Percentiles rank a stretch among this genome's conserved stretches.
Evolutionary conservation across 108 stramenopile species (phyloP).

Genomic region (Pseudonitzschia multiseries): DNA sequence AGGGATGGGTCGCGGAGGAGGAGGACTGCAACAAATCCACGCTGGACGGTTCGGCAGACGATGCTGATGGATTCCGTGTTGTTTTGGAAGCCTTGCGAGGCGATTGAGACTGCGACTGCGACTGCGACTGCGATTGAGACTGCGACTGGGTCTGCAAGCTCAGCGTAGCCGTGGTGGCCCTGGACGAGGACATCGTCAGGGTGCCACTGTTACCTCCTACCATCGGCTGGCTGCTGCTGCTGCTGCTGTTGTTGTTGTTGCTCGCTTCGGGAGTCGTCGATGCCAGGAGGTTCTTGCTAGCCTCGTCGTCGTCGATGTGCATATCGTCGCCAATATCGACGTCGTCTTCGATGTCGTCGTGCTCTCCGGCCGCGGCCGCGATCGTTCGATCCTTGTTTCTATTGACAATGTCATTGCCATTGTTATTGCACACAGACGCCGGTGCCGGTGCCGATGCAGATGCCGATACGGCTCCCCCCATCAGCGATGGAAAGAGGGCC

Average conservation of each 20-base stretch:
- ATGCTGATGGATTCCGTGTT: neutral
- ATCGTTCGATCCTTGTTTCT: neutral
- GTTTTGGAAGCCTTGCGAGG: neutral
- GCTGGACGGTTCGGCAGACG: neutral
- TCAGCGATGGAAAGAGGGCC: neutral
- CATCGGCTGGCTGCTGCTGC: neutral
- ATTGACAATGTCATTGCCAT: too few relatives aligned
- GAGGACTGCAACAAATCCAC: neutral
- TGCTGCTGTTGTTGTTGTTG: neutral
- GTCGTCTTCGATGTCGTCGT: too few relatives aligned
- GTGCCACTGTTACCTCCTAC: neutral
- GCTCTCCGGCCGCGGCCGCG: too few relatives aligned
- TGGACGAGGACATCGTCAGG: neutral
- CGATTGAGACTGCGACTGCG: neutral
- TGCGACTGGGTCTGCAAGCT: neutral
- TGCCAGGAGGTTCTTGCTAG: neutral
- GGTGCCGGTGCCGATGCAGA: too few relatives aligned
- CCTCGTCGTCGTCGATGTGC: neutral
- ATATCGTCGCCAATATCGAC: too few relatives aligned
- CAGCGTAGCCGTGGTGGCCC: neutral
- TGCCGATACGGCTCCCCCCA: too few relatives aligned
- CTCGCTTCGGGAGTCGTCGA: slow-evolving; percentile 9
- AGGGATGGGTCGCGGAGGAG: too few relatives aligned
- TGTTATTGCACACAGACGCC: too few relatives aligned
- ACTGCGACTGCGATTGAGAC: neutral